A percentile compares a stretch with the other conserved stretches of the same genome.
Conservation (phyloP, 1,139 yeast species). For the Protomyces inundatus region DNA sequence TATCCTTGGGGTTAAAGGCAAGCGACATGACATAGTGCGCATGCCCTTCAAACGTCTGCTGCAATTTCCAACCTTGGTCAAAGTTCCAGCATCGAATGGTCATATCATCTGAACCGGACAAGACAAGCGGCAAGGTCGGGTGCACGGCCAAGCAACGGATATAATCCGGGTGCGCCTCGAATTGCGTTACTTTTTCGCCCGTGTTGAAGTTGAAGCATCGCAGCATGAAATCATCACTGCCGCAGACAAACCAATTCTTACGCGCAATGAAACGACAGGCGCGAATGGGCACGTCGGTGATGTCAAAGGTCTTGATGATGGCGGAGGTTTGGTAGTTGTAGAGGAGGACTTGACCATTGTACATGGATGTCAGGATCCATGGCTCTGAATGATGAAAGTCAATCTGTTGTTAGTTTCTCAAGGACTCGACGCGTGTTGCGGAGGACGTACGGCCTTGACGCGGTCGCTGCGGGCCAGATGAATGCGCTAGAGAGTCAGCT, state of each 20-base stretch:
- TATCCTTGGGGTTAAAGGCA: constrained; percentile 94
- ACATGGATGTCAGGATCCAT: constrained; percentile 47
- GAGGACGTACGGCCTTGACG: constrained; percentile 55
- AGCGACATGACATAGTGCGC: constrained; percentile 92
- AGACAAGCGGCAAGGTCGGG: constrained; percentile 81
- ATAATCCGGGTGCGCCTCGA: constrained; percentile 97
- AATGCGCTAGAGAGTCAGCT: constrained; percentile 46
- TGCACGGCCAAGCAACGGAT: constrained; percentile 90
- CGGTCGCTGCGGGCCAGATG: constrained; percentile 87
- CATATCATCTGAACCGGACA: constrained; percentile 89
- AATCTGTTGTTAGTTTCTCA: constrained; percentile 39
- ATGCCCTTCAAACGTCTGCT: constrained; percentile 86
- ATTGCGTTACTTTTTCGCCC: constrained; percentile 86
- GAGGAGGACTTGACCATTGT: constrained; percentile 29
- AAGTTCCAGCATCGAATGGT: constrained; percentile 94
- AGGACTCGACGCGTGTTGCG: not conserved
- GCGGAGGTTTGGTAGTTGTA: constrained; percentile 38
- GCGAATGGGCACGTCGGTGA: constrained; percentile 89
- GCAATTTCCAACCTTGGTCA: constrained; percentile 87
- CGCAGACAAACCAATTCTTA: constrained; percentile 95
- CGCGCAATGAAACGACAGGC: constrained; percentile 93
- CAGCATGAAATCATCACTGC: constrained; percentile 90
- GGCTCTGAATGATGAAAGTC: constrained; percentile 98
- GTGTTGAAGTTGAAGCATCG: constrained; percentile 93
- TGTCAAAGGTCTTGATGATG: constrained; percentile 68